Conservation (phyloP, 192 early-diverging fungal species). For the Coemansia sp. region DNA sequence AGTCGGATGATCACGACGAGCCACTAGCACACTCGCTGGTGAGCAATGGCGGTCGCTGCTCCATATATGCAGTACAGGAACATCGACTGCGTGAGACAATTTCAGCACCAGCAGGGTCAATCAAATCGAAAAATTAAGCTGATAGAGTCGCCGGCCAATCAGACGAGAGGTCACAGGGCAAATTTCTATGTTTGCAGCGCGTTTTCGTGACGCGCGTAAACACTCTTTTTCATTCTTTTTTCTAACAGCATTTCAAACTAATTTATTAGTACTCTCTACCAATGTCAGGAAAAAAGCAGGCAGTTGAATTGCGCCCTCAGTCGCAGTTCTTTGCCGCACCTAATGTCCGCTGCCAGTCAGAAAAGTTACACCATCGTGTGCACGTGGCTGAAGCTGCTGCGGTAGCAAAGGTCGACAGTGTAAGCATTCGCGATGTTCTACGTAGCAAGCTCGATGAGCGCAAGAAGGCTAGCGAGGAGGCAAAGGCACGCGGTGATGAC, state of each 20-base stretch:
- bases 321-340: slow-evolving; percentile 47
- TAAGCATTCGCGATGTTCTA: slow-evolving; percentile 48
- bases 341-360: neutral
- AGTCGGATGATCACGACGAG: slow-evolving; percentile 23
- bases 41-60: neutral
- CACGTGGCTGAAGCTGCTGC: neutral
- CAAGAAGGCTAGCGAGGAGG: slow-evolving; percentile 23
- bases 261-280: neutral
- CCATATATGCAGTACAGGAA: neutral
- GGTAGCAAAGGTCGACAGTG: slow-evolving; percentile 11
- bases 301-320: slow-evolving; percentile 32
- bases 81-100: slow-evolving; percentile 7
- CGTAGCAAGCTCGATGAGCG: slow-evolving; percentile 37
- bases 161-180: neutral
- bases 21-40: slow-evolving; percentile 21
- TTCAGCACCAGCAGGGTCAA: neutral
- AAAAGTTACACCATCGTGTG: neutral
- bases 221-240: slow-evolving; percentile 5
- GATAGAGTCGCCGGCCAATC: neutral
- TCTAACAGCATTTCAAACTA: slow-evolving; percentile 1
- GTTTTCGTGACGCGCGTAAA: neutral
- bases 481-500: slow-evolving; percentile 37
- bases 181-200: neutral
- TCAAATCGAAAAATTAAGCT: neutral
- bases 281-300: slow-evolving; percentile 43